Base-by-base conservation (phyloP, 2,329 filamentous ascomycete genomes). In the Fonsecaea monophora region DNA sequence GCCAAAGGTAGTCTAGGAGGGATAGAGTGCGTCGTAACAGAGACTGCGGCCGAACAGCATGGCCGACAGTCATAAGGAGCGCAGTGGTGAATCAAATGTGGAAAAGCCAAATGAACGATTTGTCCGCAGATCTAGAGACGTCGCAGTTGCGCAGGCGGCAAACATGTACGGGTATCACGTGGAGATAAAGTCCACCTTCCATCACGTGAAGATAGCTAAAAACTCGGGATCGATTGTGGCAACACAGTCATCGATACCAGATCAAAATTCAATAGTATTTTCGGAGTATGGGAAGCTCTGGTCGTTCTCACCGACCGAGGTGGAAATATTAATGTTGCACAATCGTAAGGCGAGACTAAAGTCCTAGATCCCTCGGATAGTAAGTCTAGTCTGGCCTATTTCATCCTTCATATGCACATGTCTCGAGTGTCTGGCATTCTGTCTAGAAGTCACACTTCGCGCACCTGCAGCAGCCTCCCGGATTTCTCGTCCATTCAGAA, bases 41-140 rank as follows among this genome's bases (percentile, higher is more conserved):
- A 70, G 67, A 65, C 65, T 70, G 67, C 50, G 65, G 60, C 64
- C 70, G 64, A 57, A 50, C 61, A 65, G 54, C 70, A 72, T 72
- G 69, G 62, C 69, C 66, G 61, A 69, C 66, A 62, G 54, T 69
- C 70, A 72, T 71, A 53, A 60, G 58, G 56, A 62, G 62, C 53
- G 42, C 18, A 38, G 48, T 25, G 35, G 10, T 30, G 35, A 61
- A 56, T 53, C 7, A 21, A 45, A 40, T n/a, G 34, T 25, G 58
- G 34, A 35, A 61, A 34, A n/a, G 10, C 37, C 18, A 53, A 37
- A 53, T 48, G 2, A 25, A 25, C 25, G 40, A 53, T 59, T 63
- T 60, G 48, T 58, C 53, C 18, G 42, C 37, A 37, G 21, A 50
- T 12, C 38, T 15, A 60, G 59, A 8, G 48, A 18, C 32, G 15